phyloP scores from a whole-genome alignment of 2,329 filamentous ascomycete genomes.

The Diaporthe capsici region DNA sequence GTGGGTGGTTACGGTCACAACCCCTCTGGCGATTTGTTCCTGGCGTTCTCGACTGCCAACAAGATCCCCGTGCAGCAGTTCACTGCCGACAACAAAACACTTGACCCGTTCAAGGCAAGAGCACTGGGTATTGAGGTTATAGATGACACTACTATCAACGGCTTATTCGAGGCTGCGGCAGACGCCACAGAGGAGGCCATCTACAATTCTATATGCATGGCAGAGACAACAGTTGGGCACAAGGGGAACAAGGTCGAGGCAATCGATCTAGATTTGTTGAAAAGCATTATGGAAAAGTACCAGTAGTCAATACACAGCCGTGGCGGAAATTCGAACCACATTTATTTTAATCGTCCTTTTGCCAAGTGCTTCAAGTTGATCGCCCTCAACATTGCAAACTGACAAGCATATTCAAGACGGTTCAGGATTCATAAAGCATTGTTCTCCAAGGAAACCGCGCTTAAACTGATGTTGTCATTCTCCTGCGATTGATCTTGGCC shows the following conservation, averaged over 20 bases:
- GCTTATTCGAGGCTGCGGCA: conserved; percentile 71
- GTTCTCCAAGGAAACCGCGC: too few relatives aligned
- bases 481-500: neutral
- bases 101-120: conserved; percentile 58
- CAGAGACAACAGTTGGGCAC: conserved; percentile 70
- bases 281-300: conserved; percentile 61
- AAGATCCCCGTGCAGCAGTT: conserved; percentile 60
- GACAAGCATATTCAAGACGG: neutral
- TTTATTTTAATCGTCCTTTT: neutral
- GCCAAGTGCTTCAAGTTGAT: neutral
- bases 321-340: neutral
- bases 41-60: conserved; percentile 76
- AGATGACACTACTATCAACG: conserved; percentile 72
- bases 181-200: conserved; percentile 77
- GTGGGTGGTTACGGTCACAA: conserved; percentile 75
- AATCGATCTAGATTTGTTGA: conserved; percentile 62
- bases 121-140: conserved; percentile 59
- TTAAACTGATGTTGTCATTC: neutral
- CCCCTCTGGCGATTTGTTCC: conserved; percentile 75
- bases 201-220: conserved; percentile 74
- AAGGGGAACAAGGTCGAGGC: conserved; percentile 64
- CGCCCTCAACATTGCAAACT: neutral
- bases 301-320: conserved; percentile 7
- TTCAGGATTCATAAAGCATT: neutral
- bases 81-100: conserved; percentile 48